Conservation (phyloP, 2,329 filamentous ascomycete species). For the Bipolaris sorokiniana region DNA sequence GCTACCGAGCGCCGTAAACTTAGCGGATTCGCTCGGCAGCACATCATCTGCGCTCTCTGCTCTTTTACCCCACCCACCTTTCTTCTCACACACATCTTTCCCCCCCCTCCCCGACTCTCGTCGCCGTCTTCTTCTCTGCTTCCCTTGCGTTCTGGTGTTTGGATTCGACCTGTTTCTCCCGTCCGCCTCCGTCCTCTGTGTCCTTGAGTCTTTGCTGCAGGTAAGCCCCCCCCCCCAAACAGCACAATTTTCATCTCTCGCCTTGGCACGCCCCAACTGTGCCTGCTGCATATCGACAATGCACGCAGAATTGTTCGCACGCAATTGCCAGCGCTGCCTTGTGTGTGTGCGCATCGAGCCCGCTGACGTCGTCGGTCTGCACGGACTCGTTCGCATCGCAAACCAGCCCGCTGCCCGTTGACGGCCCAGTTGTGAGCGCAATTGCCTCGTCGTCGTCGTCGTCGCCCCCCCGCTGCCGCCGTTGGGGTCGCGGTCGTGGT, state of each 20-base stretch:
- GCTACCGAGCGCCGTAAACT: constrained; percentile 34
- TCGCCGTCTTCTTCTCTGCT: constrained; percentile 29
- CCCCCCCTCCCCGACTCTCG: constrained; percentile 9
- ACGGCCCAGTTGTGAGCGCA: neutral
- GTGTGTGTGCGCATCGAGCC: constrained; percentile 10
- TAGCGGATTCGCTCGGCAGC: constrained; percentile 26
- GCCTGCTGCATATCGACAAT: constrained; percentile 8
- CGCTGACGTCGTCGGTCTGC: constrained; percentile 32
- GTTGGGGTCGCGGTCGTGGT: neutral
- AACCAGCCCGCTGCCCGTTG: neutral
- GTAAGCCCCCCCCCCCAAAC: constrained; percentile 17
- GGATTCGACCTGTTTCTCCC: constrained; percentile 31
- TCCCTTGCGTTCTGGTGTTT: constrained; percentile 46
- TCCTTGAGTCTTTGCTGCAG: constrained; percentile 32
- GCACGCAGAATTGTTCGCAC: constrained; percentile 4
- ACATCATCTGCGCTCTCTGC: constrained; percentile 29
- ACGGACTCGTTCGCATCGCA: constrained; percentile 16
- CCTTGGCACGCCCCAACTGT: constrained; percentile 24
- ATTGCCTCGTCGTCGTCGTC: neutral
- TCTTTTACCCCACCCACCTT: constrained; percentile 35
- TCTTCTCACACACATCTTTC: constrained; percentile 17
- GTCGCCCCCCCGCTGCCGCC: neutral
- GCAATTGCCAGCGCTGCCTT: constrained; percentile 4
- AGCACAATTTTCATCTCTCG: constrained; percentile 36
- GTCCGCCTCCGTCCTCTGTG: constrained; percentile 19